phyloP scores from a whole-genome alignment of 805 yeast genomes.

The Wickerhamiella parazyma region DNA sequence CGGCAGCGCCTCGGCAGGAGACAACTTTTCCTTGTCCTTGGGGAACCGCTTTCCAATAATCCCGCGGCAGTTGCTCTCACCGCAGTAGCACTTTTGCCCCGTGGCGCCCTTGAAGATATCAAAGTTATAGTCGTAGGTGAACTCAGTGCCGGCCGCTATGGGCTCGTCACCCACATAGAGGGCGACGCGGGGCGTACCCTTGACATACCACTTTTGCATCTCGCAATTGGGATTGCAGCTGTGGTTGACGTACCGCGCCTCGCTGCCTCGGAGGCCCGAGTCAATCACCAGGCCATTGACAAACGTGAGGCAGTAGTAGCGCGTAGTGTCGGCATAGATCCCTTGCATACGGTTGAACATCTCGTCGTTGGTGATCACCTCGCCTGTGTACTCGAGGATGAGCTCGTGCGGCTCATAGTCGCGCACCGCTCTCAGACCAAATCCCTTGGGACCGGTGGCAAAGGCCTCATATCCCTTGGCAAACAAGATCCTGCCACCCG shows the following conservation, averaged over 20 bases:
- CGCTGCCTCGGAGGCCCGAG: slow-evolving; percentile 33
- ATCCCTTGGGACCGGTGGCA: slow-evolving; percentile 30
- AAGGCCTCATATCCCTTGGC: slow-evolving; percentile 24
- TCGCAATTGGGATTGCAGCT: slow-evolving; percentile 36
- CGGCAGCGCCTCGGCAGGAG: background rate
- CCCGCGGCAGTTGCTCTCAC: slow-evolving; percentile 31
- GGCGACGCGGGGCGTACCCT: slow-evolving; percentile 34
- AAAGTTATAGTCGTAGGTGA: slow-evolving; percentile 38
- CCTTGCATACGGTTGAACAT: slow-evolving; percentile 28
- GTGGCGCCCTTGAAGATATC: slow-evolving; percentile 33
- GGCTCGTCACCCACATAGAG: slow-evolving; percentile 31
- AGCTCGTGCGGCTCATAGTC: slow-evolving; percentile 28
- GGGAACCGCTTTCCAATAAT: slow-evolving; percentile 17
- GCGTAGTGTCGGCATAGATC: slow-evolving; percentile 24
- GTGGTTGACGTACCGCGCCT: slow-evolving; percentile 39
- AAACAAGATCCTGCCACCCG: slow-evolving; percentile 5
- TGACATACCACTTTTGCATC: slow-evolving; percentile 37
- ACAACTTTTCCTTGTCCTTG: background rate
- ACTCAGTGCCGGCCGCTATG: slow-evolving; percentile 31
- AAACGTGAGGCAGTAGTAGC: slow-evolving; percentile 32
- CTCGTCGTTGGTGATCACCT: slow-evolving; percentile 31
- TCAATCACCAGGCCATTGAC: slow-evolving; percentile 34
- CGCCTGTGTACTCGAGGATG: slow-evolving; percentile 39
- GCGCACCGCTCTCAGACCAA: slow-evolving; percentile 31
- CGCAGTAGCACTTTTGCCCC: slow-evolving; percentile 35